phyloP scores from a whole-genome alignment of 1,284 basidiomycete species.

The Microbotryum lychnidis-dioicae region DNA sequence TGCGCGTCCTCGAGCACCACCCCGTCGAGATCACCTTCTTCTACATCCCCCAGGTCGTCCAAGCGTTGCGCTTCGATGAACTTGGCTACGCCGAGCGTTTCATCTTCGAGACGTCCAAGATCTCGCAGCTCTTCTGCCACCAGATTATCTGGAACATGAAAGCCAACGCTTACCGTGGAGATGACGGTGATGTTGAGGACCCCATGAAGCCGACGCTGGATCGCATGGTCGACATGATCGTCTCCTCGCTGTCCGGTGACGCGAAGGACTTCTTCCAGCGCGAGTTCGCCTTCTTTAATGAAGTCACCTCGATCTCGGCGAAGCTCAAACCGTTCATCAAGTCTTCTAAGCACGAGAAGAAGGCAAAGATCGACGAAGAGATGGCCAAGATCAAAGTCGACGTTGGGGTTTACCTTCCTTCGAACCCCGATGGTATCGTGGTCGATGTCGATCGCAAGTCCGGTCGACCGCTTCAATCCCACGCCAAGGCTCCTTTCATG shows the following conservation, averaged over 20 bases:
- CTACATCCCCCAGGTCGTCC: slow-evolving; percentile 97
- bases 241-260: slow-evolving; percentile 78
- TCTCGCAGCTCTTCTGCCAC: slow-evolving; percentile 97
- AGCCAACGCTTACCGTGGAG: slow-evolving; percentile 92
- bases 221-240: slow-evolving; percentile 71
- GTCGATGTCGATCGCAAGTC: slow-evolving; percentile 95
- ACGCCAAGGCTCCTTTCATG: slow-evolving; percentile 99
- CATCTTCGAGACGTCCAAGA: slow-evolving; percentile 94
- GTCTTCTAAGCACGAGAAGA: slow-evolving; percentile 92
- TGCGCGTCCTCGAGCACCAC: slow-evolving; percentile 89
- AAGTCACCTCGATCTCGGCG: slow-evolving; percentile 94
- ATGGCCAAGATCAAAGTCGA: slow-evolving; percentile 94
- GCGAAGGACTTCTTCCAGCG: slow-evolving; percentile 85
- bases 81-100: slow-evolving; percentile 93
- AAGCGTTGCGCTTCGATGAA: slow-evolving; percentile 80
- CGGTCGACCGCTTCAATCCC: slow-evolving; percentile 89
- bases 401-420: slow-evolving; percentile 90
- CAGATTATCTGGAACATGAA: slow-evolving; percentile 99
- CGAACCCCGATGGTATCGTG: slow-evolving; percentile 93
- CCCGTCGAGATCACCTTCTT: slow-evolving; percentile 95
- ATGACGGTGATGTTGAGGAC: slow-evolving; percentile 79
- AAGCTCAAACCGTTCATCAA: slow-evolving; percentile 97
- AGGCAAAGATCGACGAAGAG: slow-evolving; percentile 99
- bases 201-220: slow-evolving; percentile 93
- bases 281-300: slow-evolving; percentile 93